Percentiles rank a stretch among this genome's conserved stretches.
Conservation (phyloP, 176 grass and related monocot species). For the Puya raimondii region DNA sequence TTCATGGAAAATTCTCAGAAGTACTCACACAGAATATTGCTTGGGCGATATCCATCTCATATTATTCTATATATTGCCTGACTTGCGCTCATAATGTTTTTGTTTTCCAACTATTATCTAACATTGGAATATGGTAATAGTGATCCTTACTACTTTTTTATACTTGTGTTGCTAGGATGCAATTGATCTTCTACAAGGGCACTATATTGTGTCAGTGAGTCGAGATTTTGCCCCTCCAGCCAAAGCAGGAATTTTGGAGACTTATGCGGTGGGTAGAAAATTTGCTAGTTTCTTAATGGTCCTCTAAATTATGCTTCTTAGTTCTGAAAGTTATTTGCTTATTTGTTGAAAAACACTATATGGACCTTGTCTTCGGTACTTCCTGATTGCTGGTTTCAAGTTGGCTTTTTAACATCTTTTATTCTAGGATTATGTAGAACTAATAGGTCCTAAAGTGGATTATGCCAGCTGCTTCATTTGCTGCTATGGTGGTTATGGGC, state of each 20-base stretch:
- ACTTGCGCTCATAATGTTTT: no score
- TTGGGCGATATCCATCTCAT: no score
- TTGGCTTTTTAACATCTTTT: not conserved
- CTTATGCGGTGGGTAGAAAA: slow-evolving; percentile 63
- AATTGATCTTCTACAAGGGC: slow-evolving; percentile 97
- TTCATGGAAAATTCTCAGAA: no score
- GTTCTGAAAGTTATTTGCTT: not conserved
- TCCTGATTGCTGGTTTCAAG: not conserved
- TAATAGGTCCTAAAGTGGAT: no score
- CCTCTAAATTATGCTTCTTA: not conserved
- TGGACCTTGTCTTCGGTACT: not conserved
- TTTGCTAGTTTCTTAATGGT: not conserved
- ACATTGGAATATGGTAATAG: not conserved
- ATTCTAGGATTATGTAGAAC: not conserved
- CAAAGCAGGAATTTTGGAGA: slow-evolving; percentile 68
- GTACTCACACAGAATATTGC: no score
- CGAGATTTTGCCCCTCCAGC: slow-evolving; percentile 51
- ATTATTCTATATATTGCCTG: no score
- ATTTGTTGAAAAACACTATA: not conserved
- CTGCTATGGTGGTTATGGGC: no score
- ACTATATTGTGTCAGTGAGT: slow-evolving; percentile 71
- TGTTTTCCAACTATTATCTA: no score
- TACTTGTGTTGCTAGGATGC: slow-evolving; percentile 58
- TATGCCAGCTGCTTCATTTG: no score
- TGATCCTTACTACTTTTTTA: slow-evolving; percentile 8